These are phyloP conservation scores for Zoysia pacifica DNA, from an alignment of 176 grass and related monocot species.

Conservation along the genomic window DNA sequence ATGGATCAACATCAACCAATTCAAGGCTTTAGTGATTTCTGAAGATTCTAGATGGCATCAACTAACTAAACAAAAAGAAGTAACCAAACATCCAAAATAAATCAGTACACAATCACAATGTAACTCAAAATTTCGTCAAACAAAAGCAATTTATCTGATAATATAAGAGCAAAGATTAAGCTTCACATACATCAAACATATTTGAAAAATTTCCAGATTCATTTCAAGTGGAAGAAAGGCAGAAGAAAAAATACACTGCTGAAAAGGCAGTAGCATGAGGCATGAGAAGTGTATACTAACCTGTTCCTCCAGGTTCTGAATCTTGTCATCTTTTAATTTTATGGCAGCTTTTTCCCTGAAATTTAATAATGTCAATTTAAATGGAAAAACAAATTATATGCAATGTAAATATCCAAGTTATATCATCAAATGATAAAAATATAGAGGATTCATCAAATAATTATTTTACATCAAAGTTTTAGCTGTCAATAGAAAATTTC, in stretches of 20 bases:
- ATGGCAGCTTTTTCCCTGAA: slow-evolving; percentile 73
- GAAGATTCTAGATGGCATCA: neutral
- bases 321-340: slow-evolving; percentile 70
- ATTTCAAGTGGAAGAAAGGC: neutral
- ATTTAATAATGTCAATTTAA: neutral
- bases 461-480: neutral
- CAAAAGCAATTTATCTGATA: neutral
- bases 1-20: neutral
- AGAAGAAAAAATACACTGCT: neutral
- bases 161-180: neutral
- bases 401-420: neutral
- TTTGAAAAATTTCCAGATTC: neutral
- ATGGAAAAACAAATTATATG: neutral
- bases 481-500: neutral
- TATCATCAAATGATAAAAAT: neutral
- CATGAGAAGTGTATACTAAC: slow-evolving; percentile 46
- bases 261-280: slow-evolving; percentile 9
- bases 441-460: slow-evolving; percentile 13
- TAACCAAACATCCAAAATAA: neutral
- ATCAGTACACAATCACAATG: neutral
- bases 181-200: neutral
- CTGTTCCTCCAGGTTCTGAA: slow-evolving; percentile 76
- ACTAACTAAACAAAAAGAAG: neutral
- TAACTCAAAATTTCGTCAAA: neutral
- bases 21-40: neutral